phyloP scores from a whole-genome alignment of 2,329 filamentous ascomycete genomes.

The Claviceps paspali region DNA sequence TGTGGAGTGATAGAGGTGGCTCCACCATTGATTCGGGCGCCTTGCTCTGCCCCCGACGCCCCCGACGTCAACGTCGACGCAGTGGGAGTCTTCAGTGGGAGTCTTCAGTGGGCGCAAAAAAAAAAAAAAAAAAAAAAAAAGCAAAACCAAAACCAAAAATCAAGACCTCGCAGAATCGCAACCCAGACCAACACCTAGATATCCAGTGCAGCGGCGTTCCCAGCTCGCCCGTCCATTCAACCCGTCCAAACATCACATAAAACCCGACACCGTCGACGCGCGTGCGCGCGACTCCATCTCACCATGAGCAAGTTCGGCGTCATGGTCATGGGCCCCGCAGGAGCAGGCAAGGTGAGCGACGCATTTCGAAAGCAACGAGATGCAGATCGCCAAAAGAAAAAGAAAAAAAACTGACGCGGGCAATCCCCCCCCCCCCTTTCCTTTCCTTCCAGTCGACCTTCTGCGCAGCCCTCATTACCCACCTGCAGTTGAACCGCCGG shows the following conservation, averaged over 20 bases:
- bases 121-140: background rate
- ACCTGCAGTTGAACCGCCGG: constrained; percentile 79
- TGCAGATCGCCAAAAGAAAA: constrained; percentile 11
- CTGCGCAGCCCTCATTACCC: constrained; percentile 82
- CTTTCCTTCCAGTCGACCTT: constrained; percentile 94
- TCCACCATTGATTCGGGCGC: too few species aligned
- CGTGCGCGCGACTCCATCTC: constrained; percentile 8
- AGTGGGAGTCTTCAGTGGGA: background rate
- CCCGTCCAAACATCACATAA: background rate
- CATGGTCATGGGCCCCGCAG: constrained; percentile 91
- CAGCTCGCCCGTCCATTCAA: background rate
- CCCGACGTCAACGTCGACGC: too few species aligned
- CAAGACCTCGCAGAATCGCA: too few species aligned
- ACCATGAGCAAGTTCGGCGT: constrained; percentile 86
- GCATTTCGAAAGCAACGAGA: too few species aligned
- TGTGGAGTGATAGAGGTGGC: too few species aligned
- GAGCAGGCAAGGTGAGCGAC: constrained; percentile 90
- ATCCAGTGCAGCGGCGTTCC: background rate
- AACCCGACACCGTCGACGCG: background rate
- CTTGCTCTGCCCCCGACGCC: too few species aligned
- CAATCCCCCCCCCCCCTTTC: too few species aligned
- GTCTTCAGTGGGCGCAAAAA: background rate
- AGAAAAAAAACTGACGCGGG: background rate
- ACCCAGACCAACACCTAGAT: too few species aligned
- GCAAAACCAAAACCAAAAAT: background rate